Percentiles rank a stretch among this genome's conserved stretches.
Evolutionary conservation across 2,329 filamentous ascomycete genomes (phyloP).

Genomic region (Triangularia setosa): DNA sequence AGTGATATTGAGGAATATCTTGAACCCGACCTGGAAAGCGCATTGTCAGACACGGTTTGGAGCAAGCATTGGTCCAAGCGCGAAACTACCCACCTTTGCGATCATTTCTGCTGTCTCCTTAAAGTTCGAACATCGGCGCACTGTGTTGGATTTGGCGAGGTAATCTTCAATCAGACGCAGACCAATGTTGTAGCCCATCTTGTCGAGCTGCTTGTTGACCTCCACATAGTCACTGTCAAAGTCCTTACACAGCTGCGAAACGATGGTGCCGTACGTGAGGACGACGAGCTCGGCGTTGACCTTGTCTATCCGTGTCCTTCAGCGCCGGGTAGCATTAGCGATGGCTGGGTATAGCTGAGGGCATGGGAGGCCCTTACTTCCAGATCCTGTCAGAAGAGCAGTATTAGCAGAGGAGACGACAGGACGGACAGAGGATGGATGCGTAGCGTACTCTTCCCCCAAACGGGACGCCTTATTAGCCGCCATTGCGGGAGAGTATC

Average conservation of each 20-base stretch:
- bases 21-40: slow-evolving; percentile 77
- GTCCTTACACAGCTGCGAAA: slow-evolving; percentile 93
- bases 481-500: slow-evolving; percentile 42
- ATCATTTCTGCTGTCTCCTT: slow-evolving; percentile 96
- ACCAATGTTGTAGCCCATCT: slow-evolving; percentile 99
- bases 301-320: slow-evolving; percentile 92
- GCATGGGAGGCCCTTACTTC: slow-evolving; percentile 59
- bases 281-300: slow-evolving; percentile 97
- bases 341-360: slow-evolving; percentile 11
- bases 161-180: slow-evolving; percentile 96
- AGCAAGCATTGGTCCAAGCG: neutral
- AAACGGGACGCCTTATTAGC: slow-evolving; percentile 58
- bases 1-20: slow-evolving; percentile 97
- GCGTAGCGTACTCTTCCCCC: slow-evolving; percentile 57
- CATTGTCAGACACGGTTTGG: slow-evolving; percentile 21
- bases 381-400: slow-evolving; percentile 61
- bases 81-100: slow-evolving; percentile 61
- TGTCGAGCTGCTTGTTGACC: slow-evolving; percentile 96
- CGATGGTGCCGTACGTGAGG: slow-evolving; percentile 95
- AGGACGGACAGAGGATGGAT: slow-evolving; percentile 18
- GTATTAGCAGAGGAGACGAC: slow-evolving; percentile 6
- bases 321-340: slow-evolving; percentile 28
- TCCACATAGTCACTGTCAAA: slow-evolving; percentile 91
- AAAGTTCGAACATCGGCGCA: slow-evolving; percentile 87
- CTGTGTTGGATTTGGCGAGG: slow-evolving; percentile 87